Evolutionary conservation across 306 rosid genomes (phyloP), one percentile per base, ranked within the genome.

Genomic region (Dryas alaskensis): DNA sequence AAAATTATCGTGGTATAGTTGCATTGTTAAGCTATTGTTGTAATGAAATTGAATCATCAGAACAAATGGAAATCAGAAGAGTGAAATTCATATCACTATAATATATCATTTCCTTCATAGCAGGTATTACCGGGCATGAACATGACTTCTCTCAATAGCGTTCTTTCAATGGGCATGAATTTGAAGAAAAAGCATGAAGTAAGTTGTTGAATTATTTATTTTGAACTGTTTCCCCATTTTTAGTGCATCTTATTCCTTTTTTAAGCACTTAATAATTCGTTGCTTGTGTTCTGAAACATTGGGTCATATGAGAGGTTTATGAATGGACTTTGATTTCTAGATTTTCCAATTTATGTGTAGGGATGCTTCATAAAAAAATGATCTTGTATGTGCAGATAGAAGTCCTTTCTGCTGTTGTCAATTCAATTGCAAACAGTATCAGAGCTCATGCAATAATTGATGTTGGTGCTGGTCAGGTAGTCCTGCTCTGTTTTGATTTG

Each of bases 381-480:
- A 55, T 31, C 73, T 65, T 81, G 16, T 67, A 10, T 73, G 70
- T 72, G 74, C 86, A 92, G 96, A 87, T 92, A 62, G 96, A 89
- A 88, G 80, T 88, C 70, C 91, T 93, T 72, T 91, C 97, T 16
- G 91, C 90, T 62, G 81, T 89, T 60, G 86, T 86, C 63, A 86
- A 76, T 78, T 80, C 81, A 31, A 69, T 89, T 69, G 87, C 94
- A 46, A 70, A 68, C 70, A 82, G 83, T 73, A 79, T 85, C 55
- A 45, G 75, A 76, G 88, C 91, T 79, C 78, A 76, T 11, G 76
- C 87, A 67, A 81, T 91, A 65, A 70, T 87, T 72, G 97, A 93
- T 80, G 98, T 93, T 72, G 98, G 98, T 69, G 94, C 98, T 78
- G 96, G 98, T 72, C 97, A 94, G 97, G 97, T 93, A 72, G 58